A percentile compares a stretch with the other conserved stretches of the same genome.
Evolutionary conservation across 805 yeast species (phyloP).

Genomic region (Candida lessepsii): DNA sequence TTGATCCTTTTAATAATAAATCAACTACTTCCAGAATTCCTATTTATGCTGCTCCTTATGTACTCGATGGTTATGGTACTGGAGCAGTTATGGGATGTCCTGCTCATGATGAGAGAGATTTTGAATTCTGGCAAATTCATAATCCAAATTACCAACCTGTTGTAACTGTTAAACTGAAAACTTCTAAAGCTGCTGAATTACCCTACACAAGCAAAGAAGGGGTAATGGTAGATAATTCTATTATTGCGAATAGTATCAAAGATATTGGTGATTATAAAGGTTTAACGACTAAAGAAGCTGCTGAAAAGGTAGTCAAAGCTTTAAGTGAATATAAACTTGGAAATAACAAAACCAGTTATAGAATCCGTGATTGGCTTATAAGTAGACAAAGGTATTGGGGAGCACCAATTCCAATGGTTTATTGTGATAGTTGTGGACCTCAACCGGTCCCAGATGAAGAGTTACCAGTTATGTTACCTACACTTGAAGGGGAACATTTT

Average conservation of each 20-base stretch:
- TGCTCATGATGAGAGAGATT: constrained; percentile 85
- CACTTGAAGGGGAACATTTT: constrained; percentile 49
- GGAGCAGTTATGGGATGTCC: constrained; percentile 99
- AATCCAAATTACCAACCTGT: constrained; percentile 44
- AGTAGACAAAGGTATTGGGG: constrained; percentile 98
- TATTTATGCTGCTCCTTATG: constrained; percentile 88
- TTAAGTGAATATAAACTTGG: constrained; percentile 47
- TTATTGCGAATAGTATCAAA: constrained; percentile 25
- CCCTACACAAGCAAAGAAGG: constrained; percentile 55
- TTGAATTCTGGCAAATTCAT: constrained; percentile 72
- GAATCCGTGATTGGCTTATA: constrained; percentile 90
- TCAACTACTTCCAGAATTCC: constrained; percentile 47
- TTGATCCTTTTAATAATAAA: constrained; percentile 33
- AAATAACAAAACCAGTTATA: constrained; percentile 47
- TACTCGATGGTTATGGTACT: constrained; percentile 75
- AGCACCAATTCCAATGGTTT: constrained; percentile 93
- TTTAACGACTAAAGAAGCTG: constrained; percentile 49
- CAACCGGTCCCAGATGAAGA: constrained; percentile 90
- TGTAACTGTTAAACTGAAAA: constrained; percentile 46
- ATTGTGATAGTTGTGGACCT: constrained; percentile 81
- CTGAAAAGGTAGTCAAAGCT: constrained; percentile 39
- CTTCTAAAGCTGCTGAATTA: constrained; percentile 24
- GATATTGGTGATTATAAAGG: constrained; percentile 48
- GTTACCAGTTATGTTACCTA: constrained; percentile 80
- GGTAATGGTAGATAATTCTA: constrained; percentile 27